Conservation (phyloP, 139 green algal genomes). For the Pleodorina starrii region DNA sequence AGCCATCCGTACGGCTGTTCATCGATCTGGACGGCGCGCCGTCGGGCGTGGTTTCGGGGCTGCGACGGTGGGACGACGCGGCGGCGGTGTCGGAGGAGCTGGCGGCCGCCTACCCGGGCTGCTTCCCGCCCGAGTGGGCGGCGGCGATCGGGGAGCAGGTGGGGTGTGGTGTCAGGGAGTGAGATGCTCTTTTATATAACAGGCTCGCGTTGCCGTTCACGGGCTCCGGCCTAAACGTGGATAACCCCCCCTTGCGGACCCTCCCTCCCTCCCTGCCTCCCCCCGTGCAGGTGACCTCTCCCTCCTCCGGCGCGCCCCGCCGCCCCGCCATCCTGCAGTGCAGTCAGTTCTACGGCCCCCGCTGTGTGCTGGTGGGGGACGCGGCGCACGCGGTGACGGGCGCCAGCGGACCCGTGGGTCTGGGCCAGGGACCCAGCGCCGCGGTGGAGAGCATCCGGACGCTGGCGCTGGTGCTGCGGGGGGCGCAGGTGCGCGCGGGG, state of each 20-base stretch:
- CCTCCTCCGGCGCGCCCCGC: not conserved
- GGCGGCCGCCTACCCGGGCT: not conserved
- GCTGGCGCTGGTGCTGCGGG: slow-evolving; percentile 46
- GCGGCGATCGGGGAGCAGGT: slow-evolving; percentile 38
- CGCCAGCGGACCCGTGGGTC: slow-evolving; percentile 20
- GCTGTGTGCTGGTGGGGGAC: slow-evolving; percentile 51
- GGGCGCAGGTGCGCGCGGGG: slow-evolving; percentile 21
- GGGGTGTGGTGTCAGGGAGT: too few species aligned
- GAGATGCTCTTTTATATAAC: too few species aligned
- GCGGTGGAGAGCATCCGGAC: slow-evolving; percentile 48
- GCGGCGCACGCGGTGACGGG: slow-evolving; percentile 53
- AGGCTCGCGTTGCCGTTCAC: too few species aligned
- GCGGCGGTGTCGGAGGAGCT: not conserved
- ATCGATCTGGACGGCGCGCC: not conserved
- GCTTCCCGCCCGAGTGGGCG: slow-evolving; percentile 37
- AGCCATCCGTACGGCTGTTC: slow-evolving; percentile 17
- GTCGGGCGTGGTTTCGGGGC: not conserved
- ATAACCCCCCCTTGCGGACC: too few species aligned
- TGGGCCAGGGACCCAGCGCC: slow-evolving; percentile 32
- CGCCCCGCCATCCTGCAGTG: slow-evolving; percentile 23
- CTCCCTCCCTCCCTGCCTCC: too few species aligned
- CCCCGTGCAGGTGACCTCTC: slow-evolving; percentile 2
- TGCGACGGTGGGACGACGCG: slow-evolving; percentile 9
- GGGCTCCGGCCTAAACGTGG: too few species aligned
- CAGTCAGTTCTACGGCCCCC: slow-evolving; percentile 48